Evolutionary conservation across 2,329 filamentous ascomycete species (phyloP).

Genomic region (Diaporthe australafricana): DNA sequence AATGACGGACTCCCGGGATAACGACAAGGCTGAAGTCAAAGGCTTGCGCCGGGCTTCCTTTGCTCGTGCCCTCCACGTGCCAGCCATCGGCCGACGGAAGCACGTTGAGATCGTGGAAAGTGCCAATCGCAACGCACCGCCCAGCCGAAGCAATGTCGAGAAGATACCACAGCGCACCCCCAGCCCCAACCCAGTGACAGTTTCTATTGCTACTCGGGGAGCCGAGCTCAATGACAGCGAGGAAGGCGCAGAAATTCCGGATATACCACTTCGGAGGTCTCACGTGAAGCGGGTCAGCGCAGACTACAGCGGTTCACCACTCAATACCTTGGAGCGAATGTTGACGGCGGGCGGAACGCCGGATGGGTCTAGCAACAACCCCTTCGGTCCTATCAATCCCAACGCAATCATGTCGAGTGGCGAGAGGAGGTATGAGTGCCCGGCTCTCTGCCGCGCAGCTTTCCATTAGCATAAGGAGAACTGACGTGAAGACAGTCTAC

Average conservation of each 20-base stretch:
- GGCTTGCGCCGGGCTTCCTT: constrained; percentile 34
- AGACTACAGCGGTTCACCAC: constrained; percentile 17
- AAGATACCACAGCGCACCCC: background rate
- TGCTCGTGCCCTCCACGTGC: constrained; percentile 36
- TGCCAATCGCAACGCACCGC: constrained; percentile 2
- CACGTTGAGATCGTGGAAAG: constrained; percentile 18
- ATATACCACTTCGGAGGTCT: constrained; percentile 36
- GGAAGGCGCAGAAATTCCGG: constrained; percentile 34
- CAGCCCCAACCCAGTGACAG: constrained; percentile 1
- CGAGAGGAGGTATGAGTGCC: constrained; percentile 33
- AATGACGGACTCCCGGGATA: constrained; percentile 33
- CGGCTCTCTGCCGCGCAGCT: background rate
- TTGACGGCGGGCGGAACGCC: constrained; percentile 10
- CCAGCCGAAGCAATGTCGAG: background rate
- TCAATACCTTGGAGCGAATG: constrained; percentile 29
- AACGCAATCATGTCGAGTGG: constrained; percentile 19
- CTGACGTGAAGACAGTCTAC: constrained; percentile 31
- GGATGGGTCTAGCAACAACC: background rate
- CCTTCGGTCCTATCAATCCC: constrained; percentile 12
- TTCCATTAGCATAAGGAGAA: constrained; percentile 17
- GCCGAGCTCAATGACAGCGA: background rate
- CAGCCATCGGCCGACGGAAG: constrained; percentile 27
- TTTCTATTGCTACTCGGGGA: background rate
- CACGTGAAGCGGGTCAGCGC: constrained; percentile 13
- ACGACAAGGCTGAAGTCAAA: constrained; percentile 26